Base-by-base conservation (phyloP, 2,329 filamentous ascomycete genomes). In the Nothopassalora personata region DNA sequence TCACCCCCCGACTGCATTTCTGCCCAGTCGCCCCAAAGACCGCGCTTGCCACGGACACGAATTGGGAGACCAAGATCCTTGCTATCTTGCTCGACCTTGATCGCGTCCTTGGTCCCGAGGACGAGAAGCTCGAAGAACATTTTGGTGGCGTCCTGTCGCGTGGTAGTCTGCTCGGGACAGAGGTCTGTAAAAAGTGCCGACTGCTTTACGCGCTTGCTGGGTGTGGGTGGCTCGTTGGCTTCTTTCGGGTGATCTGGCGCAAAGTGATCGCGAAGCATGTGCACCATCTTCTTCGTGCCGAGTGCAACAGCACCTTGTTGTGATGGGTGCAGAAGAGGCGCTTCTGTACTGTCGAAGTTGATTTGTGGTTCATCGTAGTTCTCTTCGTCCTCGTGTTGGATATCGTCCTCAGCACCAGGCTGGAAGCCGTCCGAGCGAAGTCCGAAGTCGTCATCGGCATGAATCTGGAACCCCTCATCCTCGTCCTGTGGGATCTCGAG, bases 101-200 rank as follows among this genome's bases (percentile, higher is more conserved):
- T 89, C 30, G 94, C 94, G 72, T 99, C 94, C 78, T 99, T 99
- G 46, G 94, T 99, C 5, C 93, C 94, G 50, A 99, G 82, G 3
- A 99, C 94, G 27, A 99, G 81, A 56, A 94, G 88, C 77, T 99
- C 94, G 69, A 99, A 99, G 79, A 99, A 99, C 91, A 99, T 97
- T 81, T 97, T 97, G 47, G 94, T 99, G 0, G 94, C 94, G 69
- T 97, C 94, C 8, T 89, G 88, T 74, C 90, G 90, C 65, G 83
- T 91, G 0, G 93, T 93, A 61, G 83, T 84, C 64, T 81, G 78
- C 75, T 96, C 90, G 0, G 94, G 94, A 34, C 97, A 82, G 51
- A 99, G 82, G 59, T 96, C 89, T 69, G 97, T 93, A 80, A 99
- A 97, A 3, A 95, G 81, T 3, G 96, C 91, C 11, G 85, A 85